Conservation (phyloP, 257 asterid species). For the Solanum paucissectum region DNA sequence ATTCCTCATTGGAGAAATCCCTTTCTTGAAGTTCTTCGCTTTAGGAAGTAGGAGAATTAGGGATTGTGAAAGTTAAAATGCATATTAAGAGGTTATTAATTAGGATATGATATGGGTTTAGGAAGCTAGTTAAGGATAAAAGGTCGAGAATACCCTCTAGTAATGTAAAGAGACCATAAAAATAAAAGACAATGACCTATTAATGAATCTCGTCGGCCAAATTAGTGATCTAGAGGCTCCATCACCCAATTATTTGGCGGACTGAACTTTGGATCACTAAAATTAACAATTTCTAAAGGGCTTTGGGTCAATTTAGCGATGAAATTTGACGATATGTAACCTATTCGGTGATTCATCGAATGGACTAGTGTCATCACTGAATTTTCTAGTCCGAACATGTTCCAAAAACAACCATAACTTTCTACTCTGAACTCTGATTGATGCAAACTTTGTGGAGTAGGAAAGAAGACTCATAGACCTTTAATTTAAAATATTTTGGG, state of each 20-base stretch:
- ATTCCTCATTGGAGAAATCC: neutral
- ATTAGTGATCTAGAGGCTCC: neutral
- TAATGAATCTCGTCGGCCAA: neutral
- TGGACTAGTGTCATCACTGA: no score
- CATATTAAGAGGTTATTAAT: neutral
- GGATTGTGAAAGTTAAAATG: neutral
- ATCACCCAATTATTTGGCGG: neutral
- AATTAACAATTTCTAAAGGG: neutral
- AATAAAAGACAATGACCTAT: no score
- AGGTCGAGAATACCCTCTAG: neutral
- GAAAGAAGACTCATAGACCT: no score
- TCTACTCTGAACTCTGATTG: no score
- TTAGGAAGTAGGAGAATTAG: neutral
- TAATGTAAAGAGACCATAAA: no score
- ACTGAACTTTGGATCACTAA: neutral
- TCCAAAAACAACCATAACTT: no score
- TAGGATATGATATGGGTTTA: neutral
- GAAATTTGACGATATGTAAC: no score
- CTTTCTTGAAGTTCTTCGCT: neutral
- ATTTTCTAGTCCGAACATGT: no score
- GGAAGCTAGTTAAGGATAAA: neutral
- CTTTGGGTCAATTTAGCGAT: neutral
- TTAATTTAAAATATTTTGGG: no score
- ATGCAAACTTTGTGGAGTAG: no score
- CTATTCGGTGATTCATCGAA: no score